Conservation (phyloP, 2,329 filamentous ascomycete species). For the Fusarium sp. region DNA sequence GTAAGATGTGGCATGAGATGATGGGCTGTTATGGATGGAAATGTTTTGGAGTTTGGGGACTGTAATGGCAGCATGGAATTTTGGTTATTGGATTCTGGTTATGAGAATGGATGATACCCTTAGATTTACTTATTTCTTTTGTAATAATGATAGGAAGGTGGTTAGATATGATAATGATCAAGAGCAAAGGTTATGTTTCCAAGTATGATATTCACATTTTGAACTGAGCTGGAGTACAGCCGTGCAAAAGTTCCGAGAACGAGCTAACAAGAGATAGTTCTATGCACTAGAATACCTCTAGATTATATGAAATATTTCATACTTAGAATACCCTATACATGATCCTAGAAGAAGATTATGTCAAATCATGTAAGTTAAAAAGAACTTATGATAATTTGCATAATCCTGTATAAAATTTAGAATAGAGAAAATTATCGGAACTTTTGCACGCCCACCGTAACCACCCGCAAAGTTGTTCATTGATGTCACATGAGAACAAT, state of each 20-base stretch:
- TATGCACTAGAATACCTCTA: too few relatives aligned
- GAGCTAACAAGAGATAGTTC: too few relatives aligned
- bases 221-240: background rate
- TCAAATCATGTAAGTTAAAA: too few relatives aligned
- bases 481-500: too few relatives aligned
- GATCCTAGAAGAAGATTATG: too few relatives aligned
- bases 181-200: background rate
- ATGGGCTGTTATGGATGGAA: background rate
- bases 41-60: conserved; percentile 26
- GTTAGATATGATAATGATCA: conserved; percentile 1
- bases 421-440: too few relatives aligned
- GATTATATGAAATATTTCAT: too few relatives aligned
- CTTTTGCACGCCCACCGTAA: background rate
- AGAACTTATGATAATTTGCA: too few relatives aligned
- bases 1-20: background rate
- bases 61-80: conserved; percentile 1
- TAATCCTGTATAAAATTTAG: too few relatives aligned
- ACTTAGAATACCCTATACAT: too few relatives aligned
- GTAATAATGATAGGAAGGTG: conserved; percentile 2
- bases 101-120: conserved; percentile 33
- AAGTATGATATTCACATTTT: background rate
- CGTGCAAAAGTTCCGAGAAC: too few relatives aligned
- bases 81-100: conserved; percentile 22
- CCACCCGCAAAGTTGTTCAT: background rate
- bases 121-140: conserved; percentile 28